Conservation (phyloP, 148 eudicot genomes). For the Diospyros lotus region DNA sequence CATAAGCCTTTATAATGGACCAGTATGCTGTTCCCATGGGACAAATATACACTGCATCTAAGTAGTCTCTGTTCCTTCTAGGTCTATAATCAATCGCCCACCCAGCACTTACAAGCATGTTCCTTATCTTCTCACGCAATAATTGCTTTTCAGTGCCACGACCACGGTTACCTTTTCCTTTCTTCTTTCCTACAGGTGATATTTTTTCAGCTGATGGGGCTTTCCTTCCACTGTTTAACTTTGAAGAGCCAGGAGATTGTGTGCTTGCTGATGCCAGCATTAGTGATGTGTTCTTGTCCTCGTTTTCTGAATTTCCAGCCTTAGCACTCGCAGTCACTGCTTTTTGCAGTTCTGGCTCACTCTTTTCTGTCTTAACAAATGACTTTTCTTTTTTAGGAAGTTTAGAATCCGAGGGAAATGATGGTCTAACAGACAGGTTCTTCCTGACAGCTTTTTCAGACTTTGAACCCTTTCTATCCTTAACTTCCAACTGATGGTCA, state of each 20-base stretch:
- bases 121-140: slow-evolving; percentile 78
- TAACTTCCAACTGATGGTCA: slow-evolving; percentile 23
- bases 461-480: slow-evolving; percentile 34
- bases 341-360: slow-evolving; percentile 28
- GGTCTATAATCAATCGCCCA: slow-evolving; percentile 99
- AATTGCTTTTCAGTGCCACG: slow-evolving; percentile 90
- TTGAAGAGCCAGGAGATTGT: slow-evolving; percentile 29
- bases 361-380: slow-evolving; percentile 28
- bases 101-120: slow-evolving; percentile 72
- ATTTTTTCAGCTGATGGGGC: slow-evolving; percentile 39
- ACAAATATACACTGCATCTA: slow-evolving; percentile 88
- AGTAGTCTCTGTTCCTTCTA: slow-evolving; percentile 86
- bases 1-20: slow-evolving; percentile 97
- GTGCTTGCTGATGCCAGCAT: slow-evolving; percentile 31
- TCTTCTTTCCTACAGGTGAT: slow-evolving; percentile 44
- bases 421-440: slow-evolving; percentile 26
- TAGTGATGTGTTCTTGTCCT: slow-evolving; percentile 41
- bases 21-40: slow-evolving; percentile 91
- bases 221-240: slow-evolving; percentile 36
- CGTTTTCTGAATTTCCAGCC: slow-evolving; percentile 24
- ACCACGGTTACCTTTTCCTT: slow-evolving; percentile 68
- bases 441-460: slow-evolving; percentile 38
- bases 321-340: slow-evolving; percentile 5
- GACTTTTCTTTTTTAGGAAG: slow-evolving; percentile 31
- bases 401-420: slow-evolving; percentile 42